These are phyloP conservation scores for Epichloe sibirici DNA, from an alignment of 2,329 filamentous ascomycete species.

Conservation along the genomic window DNA sequence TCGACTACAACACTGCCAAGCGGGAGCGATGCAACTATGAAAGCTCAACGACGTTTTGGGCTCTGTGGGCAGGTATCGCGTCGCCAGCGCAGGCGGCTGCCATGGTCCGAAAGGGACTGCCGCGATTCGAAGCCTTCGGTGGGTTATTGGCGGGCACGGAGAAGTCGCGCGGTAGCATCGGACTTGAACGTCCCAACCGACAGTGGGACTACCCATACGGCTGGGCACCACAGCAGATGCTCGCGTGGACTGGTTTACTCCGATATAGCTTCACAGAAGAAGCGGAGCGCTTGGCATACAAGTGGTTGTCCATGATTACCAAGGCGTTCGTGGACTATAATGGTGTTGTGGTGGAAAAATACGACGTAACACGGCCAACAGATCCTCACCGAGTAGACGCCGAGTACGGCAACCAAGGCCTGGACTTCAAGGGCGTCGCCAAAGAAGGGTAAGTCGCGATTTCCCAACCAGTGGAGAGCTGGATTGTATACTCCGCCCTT, in stretches of 20 bases:
- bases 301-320: slow-evolving; percentile 97
- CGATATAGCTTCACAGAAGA: slow-evolving; percentile 88
- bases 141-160: slow-evolving; percentile 84
- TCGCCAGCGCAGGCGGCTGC: slow-evolving; percentile 75
- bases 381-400: slow-evolving; percentile 92
- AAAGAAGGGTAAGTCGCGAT: slow-evolving; percentile 71
- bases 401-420: slow-evolving; percentile 94
- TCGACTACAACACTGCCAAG: slow-evolving; percentile 85
- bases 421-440: slow-evolving; percentile 89
- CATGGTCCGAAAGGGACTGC: slow-evolving; percentile 70
- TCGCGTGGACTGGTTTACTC: slow-evolving; percentile 87
- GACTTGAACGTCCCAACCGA: slow-evolving; percentile 76
- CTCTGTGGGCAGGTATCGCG: slow-evolving; percentile 87
- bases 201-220: slow-evolving; percentile 99
- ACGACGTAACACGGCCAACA: slow-evolving; percentile 82
- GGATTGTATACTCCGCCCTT: too few relatives aligned
- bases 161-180: slow-evolving; percentile 69
- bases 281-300: slow-evolving; percentile 80
- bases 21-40: slow-evolving; percentile 76
- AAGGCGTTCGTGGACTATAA: slow-evolving; percentile 98
- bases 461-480: neutral
- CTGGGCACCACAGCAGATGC: slow-evolving; percentile 97
- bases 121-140: slow-evolving; percentile 77
- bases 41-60: slow-evolving; percentile 89
- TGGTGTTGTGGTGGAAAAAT: slow-evolving; percentile 96